Evolutionary conservation across 495 filamentous ascomycete species (phyloP).

Genomic region (Penicillium coffeae): DNA sequence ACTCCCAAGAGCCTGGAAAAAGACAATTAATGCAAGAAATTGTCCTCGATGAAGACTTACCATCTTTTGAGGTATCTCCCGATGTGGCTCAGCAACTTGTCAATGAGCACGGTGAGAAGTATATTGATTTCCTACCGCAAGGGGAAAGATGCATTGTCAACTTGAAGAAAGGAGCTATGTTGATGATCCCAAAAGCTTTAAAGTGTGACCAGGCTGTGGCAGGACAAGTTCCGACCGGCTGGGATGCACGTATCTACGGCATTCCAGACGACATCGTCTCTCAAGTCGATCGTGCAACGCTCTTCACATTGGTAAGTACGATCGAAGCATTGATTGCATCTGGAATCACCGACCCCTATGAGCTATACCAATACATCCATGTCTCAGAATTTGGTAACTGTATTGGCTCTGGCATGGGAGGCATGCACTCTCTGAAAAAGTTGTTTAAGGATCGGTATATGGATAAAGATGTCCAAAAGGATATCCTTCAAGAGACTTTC

Average conservation of each 20-base stretch:
- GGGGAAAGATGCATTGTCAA: conserved; percentile 91
- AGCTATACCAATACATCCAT: conserved; percentile 99
- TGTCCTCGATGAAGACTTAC: conserved; percentile 91
- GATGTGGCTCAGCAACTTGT: conserved; percentile 96
- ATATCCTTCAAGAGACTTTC: conserved; percentile 98
- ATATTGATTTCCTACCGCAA: conserved; percentile 92
- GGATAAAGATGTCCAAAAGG: conserved; percentile 97
- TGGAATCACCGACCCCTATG: conserved; percentile 98
- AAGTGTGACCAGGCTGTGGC: conserved; percentile 96
- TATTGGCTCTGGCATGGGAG: conserved; percentile 95
- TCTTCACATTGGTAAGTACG: conserved; percentile 90
- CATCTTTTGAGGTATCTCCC: conserved; percentile 95
- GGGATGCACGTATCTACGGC: conserved; percentile 92
- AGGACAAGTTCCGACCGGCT: conserved; percentile 93
- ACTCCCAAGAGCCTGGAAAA: conserved; percentile 95
- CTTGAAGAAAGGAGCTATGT: conserved; percentile 86
- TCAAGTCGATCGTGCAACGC: conserved; percentile 93
- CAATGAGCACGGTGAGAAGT: conserved; percentile 93
- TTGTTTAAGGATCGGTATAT: conserved; percentile 99
- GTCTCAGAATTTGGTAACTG: conserved; percentile 98
- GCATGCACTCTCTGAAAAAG: conserved; percentile 81
- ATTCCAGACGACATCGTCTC: conserved; percentile 96
- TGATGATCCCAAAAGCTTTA: conserved; percentile 94
- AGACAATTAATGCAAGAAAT: conserved; percentile 98
- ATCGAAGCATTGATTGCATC: conserved; percentile 84